Evolutionary conservation across 148 eudicot species (phyloP), one percentile per base, ranked within the genome.

Genomic region (Tetragonia tetragonoides): DNA sequence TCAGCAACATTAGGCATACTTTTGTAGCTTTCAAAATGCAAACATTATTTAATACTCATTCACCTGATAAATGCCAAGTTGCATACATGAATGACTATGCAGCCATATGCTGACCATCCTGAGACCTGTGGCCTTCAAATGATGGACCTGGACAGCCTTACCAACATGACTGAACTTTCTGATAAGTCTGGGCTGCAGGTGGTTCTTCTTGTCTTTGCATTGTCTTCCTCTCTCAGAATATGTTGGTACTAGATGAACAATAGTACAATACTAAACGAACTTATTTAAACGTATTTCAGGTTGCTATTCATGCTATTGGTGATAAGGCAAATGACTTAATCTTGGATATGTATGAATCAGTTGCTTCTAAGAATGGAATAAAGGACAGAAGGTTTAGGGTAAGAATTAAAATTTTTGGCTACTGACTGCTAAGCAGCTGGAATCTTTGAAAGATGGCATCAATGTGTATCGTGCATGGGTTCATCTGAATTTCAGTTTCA

Each of bases 301-400:
- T 96, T 74, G 95, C 97, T 72, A 82, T 96, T 81, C 99, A 96
- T 86, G 97, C 97, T 62, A 93, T 96, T 81, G 99, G 99, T 78
- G 99, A 96, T 77, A 87, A 72, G 76, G 97, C 99, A 47, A 96
- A 96, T 86, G 97, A 84, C 76, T 80, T 91, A 81, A 81, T 96
- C 69, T 85, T 96, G 90, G 95, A 93, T 79, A 76, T 91, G 89
- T 96, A 93, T 81, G 84, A 86, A 77, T 89, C 90, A 76, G 92
- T 93, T 70, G 88, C 82, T 74, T 81, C 89, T 72, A 46, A 76
- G 66, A 93, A 95, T 83, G 95, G 95, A 78, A 74, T 74, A 74
- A 86, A 87, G 80, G 99, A 93, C 83, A 85, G 98, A 81, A 90
- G 98, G 80, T 93, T 90, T 77, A 81, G 99, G 91, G 99, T 92